Percentiles rank a stretch among this genome's conserved stretches.
These are phyloP conservation scores for Pogostemon cablin DNA, from an alignment of 257 asterid genomes.

Conservation along the genomic window DNA sequence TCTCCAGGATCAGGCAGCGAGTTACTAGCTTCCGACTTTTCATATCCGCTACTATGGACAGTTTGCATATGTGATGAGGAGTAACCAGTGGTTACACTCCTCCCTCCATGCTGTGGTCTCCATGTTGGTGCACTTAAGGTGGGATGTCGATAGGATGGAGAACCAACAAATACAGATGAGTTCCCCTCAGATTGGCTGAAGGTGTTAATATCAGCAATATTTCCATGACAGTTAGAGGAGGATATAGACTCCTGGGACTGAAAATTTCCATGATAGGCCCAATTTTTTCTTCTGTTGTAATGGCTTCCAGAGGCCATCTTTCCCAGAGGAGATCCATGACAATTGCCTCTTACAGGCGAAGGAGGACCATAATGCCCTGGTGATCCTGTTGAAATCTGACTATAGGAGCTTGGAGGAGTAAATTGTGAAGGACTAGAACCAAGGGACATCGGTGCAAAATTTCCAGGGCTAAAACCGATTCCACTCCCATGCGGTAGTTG, in stretches of 20 bases:
- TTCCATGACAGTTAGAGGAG: slow-evolving; percentile 70
- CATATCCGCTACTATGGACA: slow-evolving; percentile 57
- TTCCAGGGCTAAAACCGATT: slow-evolving; percentile 92
- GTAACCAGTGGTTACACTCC: slow-evolving; percentile 54
- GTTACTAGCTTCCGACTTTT: slow-evolving; percentile 69
- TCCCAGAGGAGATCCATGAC: slow-evolving; percentile 89
- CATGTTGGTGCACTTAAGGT: slow-evolving; percentile 52
- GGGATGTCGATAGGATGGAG: slow-evolving; percentile 62
- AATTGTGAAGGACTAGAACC: slow-evolving; percentile 98
- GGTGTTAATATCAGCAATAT: slow-evolving; percentile 48
- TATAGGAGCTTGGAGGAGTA: slow-evolving; percentile 87
- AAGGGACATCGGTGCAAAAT: slow-evolving; percentile 87
- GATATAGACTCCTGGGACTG: slow-evolving; percentile 68
- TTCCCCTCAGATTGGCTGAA: slow-evolving; percentile 64
- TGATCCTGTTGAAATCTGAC: slow-evolving; percentile 74
- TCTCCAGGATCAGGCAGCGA: slow-evolving; percentile 97
- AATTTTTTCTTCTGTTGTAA: slow-evolving; percentile 72
- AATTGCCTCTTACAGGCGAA: slow-evolving; percentile 89
- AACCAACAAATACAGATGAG: slow-evolving; percentile 53
- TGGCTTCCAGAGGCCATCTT: slow-evolving; percentile 81
- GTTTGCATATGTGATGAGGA: slow-evolving; percentile 58
- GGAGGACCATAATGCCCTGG: slow-evolving; percentile 96
- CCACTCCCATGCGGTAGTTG: slow-evolving; percentile 75
- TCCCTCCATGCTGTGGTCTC: slow-evolving; percentile 74
- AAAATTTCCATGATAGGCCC: slow-evolving; percentile 64